Evolutionary conservation across 495 filamentous ascomycete genomes (phyloP).

Genomic region (Daldinia grandis): DNA sequence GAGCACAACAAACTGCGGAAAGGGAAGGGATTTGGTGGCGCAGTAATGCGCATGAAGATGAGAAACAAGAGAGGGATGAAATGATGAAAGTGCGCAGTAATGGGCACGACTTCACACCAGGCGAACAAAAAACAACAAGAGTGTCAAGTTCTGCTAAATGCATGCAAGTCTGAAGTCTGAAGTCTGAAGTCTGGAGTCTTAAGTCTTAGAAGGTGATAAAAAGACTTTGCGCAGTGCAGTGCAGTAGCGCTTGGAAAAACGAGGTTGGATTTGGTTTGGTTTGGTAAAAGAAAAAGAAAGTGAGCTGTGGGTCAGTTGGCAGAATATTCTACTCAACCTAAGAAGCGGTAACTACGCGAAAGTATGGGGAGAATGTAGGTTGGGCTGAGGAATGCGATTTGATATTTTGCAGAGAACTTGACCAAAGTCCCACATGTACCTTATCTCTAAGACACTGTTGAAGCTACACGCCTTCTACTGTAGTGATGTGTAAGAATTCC

Average conservation of each 20-base stretch:
- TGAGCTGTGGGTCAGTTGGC: background rate
- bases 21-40: background rate
- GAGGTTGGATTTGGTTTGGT: background rate
- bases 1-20: conserved; percentile 2
- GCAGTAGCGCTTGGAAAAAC: background rate
- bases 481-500: too few species aligned
- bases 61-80: background rate
- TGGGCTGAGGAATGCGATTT: background rate
- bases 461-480: background rate
- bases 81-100: background rate
- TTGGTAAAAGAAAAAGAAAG: background rate
- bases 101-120: background rate
- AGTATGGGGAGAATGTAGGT: background rate
- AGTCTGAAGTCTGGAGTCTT: background rate
- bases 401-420: background rate
- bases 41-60: background rate
- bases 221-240: background rate
- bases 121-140: conserved; percentile 1
- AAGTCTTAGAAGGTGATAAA: background rate
- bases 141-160: background rate
- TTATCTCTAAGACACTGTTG: background rate
- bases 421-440: background rate
- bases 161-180: background rate
- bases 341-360: background rate
- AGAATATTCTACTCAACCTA: background rate